phyloP scores from a whole-genome alignment of 371 early-diverging fungal genomes.

The Lichtheimia hyalospora region DNA sequence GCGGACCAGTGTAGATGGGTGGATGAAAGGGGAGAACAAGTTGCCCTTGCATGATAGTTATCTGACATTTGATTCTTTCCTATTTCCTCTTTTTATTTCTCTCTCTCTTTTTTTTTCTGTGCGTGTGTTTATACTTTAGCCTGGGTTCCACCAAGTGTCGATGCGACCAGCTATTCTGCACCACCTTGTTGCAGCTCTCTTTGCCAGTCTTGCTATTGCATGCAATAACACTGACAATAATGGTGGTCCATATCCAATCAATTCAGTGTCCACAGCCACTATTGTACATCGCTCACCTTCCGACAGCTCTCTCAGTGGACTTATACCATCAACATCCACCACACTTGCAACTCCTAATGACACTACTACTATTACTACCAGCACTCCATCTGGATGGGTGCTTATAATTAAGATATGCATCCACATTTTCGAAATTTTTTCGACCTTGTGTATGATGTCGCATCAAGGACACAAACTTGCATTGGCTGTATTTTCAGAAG shows the following conservation, averaged over 20 bases:
- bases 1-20: too few relatives aligned
- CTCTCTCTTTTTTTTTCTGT: neutral
- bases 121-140: slow-evolving; percentile 26
- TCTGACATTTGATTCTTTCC: neutral
- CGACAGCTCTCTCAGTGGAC: slow-evolving; percentile 15
- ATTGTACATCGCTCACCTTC: slow-evolving; percentile 16
- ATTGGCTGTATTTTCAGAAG: slow-evolving; percentile 52
- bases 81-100: slow-evolving; percentile 8
- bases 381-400: neutral
- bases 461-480: slow-evolving; percentile 48
- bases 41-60: too few relatives aligned
- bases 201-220: slow-evolving; percentile 10
- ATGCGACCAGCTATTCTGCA: slow-evolving; percentile 36
- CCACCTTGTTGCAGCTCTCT: slow-evolving; percentile 24
- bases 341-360: slow-evolving; percentile 18
- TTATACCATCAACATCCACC: slow-evolving; percentile 20
- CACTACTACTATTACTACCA: neutral
- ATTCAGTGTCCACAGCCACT: slow-evolving; percentile 7
- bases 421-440: slow-evolving; percentile 48
- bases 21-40: neutral
- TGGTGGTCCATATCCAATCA: slow-evolving; percentile 5
- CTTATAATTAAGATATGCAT: slow-evolving; percentile 34
- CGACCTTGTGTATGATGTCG: slow-evolving; percentile 51
- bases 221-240: neutral
- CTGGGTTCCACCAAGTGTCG: slow-evolving; percentile 57